Conservation (phyloP, 2,329 filamentous ascomycete genomes). For the Onygena corvina region DNA sequence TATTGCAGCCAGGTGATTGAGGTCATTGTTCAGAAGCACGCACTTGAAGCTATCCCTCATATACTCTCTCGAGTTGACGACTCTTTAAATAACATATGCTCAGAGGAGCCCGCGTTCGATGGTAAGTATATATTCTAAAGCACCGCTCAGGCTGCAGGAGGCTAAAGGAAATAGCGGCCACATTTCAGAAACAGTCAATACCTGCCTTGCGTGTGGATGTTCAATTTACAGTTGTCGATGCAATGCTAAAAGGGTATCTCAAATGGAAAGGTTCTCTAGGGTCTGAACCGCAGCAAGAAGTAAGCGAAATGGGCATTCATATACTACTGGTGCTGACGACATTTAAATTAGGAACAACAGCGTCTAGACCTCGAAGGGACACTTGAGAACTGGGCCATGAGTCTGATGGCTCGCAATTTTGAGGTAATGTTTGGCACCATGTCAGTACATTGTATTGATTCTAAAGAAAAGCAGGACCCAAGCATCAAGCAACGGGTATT, state of each 20-base stretch:
- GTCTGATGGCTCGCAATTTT: conserved; percentile 31
- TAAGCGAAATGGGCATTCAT: conserved; percentile 17
- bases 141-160: neutral
- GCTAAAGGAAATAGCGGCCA: conserved; percentile 21
- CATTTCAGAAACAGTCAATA: conserved; percentile 31
- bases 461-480: conserved; percentile 48
- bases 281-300: conserved; percentile 40
- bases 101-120: conserved; percentile 54
- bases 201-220: conserved; percentile 62
- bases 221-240: conserved; percentile 79
- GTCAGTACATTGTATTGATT: neutral
- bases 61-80: conserved; percentile 70
- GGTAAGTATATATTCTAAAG: conserved; percentile 35
- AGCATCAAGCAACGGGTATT: conserved; percentile 70
- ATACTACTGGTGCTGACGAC: neutral
- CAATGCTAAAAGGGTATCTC: conserved; percentile 74
- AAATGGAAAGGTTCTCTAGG: conserved; percentile 57
- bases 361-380: conserved; percentile 28
- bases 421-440: too few species aligned
- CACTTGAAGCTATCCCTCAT: conserved; percentile 74
- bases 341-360: conserved; percentile 25
- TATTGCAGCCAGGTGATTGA: conserved; percentile 85
- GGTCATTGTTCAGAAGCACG: conserved; percentile 65
- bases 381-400: conserved; percentile 33
- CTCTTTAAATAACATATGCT: conserved; percentile 63